These are phyloP conservation scores for Carex pumila DNA, from an alignment of 176 grass and related monocot species.

Conservation along the genomic window DNA sequence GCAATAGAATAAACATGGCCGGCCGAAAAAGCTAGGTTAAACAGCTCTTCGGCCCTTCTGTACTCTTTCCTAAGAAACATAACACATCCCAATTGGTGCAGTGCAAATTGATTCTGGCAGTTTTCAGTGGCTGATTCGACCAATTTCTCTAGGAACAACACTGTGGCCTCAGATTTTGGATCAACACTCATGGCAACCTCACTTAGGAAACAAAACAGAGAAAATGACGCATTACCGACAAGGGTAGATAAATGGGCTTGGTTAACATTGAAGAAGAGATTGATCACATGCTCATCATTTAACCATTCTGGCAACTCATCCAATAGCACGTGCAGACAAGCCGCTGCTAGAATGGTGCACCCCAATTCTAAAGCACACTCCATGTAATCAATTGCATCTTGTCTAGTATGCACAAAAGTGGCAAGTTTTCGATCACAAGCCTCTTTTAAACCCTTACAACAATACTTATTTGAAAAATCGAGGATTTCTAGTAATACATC, in stretches of 20 bases:
- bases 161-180: slow-evolving; percentile 58
- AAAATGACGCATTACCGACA: slow-evolving; percentile 68
- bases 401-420: slow-evolving; percentile 72
- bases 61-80: slow-evolving; percentile 72
- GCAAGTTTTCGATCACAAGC: slow-evolving; percentile 87
- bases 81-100: slow-evolving; percentile 71
- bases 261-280: slow-evolving; percentile 62
- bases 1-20: slow-evolving; percentile 85
- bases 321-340: slow-evolving; percentile 84
- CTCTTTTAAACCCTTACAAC: slow-evolving; percentile 90
- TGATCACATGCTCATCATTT: slow-evolving; percentile 76
- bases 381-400: slow-evolving; percentile 97
- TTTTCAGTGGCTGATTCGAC: slow-evolving; percentile 70
- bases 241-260: slow-evolving; percentile 72
- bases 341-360: slow-evolving; percentile 75
- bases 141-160: slow-evolving; percentile 70
- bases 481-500: slow-evolving; percentile 83
- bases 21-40: slow-evolving; percentile 65
- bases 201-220: slow-evolving; percentile 84
- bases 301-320: slow-evolving; percentile 77
- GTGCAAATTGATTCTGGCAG: slow-evolving; percentile 68
- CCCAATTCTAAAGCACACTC: slow-evolving; percentile 83
- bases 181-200: slow-evolving; percentile 71
- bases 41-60: slow-evolving; percentile 56
- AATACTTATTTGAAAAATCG: slow-evolving; percentile 94